These are phyloP conservation scores for Yamadazyma trypodendri DNA, from an alignment of 1,139 yeast genomes.

Conservation along the genomic window DNA sequence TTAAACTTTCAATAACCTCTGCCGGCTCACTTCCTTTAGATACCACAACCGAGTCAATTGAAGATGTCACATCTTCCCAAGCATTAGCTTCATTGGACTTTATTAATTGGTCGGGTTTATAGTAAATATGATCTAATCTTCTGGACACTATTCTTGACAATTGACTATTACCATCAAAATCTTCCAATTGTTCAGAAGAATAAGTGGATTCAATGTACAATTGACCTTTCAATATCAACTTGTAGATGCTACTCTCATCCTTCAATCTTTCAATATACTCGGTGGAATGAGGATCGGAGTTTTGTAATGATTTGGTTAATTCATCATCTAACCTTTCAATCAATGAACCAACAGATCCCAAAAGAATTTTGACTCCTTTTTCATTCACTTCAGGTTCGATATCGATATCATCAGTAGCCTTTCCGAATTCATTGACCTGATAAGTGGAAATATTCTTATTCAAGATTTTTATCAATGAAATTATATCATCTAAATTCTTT, in stretches of 20 bases:
- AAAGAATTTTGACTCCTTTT: constrained; percentile 67
- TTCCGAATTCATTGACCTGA: constrained; percentile 76
- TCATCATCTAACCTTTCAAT: constrained; percentile 96
- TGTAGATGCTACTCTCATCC: constrained; percentile 79
- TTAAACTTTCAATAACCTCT: constrained; percentile 62
- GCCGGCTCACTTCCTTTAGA: constrained; percentile 31
- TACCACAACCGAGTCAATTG: constrained; percentile 31
- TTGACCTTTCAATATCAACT: constrained; percentile 80
- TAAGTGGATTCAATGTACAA: constrained; percentile 72
- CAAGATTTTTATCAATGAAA: constrained; percentile 61
- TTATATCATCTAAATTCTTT: constrained; percentile 61
- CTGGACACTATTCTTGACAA: constrained; percentile 76
- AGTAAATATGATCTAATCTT: constrained; percentile 90
- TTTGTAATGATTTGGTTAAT: constrained; percentile 81
- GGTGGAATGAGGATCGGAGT: constrained; percentile 90
- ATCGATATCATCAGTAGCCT: constrained; percentile 77
- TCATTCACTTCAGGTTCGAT: constrained; percentile 67
- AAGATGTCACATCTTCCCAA: constrained; percentile 51
- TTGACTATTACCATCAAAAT: constrained; percentile 50
- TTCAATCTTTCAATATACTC: constrained; percentile 90
- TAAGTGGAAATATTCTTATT: constrained; percentile 59
- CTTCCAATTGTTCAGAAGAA: constrained; percentile 38
- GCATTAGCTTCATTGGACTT: constrained; percentile 67
- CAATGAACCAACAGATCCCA: constrained; percentile 82
- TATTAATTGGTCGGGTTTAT: constrained; percentile 81